Evolutionary conservation across 2,329 filamentous ascomycete species (phyloP), one percentile per base, ranked within the genome.

Genomic region (Zasmidium cellare): DNA sequence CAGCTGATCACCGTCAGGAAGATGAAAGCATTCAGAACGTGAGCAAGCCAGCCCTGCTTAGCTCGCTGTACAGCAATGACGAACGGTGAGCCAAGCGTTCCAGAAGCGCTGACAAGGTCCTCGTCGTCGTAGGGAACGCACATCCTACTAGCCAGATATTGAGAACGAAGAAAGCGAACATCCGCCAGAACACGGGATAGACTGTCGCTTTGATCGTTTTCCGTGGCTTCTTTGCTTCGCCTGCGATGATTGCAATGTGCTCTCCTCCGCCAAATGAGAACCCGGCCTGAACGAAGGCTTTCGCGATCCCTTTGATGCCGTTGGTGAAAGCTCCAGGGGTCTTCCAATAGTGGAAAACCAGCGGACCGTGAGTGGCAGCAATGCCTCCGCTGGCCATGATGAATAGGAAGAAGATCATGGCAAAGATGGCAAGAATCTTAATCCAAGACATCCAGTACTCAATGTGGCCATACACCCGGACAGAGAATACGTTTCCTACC

Each of bases 101-200:
- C 71, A 12, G 60, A 63, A 2, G 61, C 64, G 24, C 61, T 71
- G 25, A 68, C 57, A n/a, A 73, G 66, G 35, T 71, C 53, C 0
- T 46, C 45, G 31, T 74, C 71, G 47, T 72, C 41, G 18, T 59
- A 71, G 5, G 71, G 70, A 1, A 73, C 68, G 31, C 69, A 72
- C 71, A 73, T 72, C 71, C 72, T 9, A 74, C 70, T 0, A 74
- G 66, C 71, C 71, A 73, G 52, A 74, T 71, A 41, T 72, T 72
- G 7, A 73, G 61, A 14, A 73, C 66, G 51, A 72, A 73, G 51
- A 74, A 74, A 2, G 64, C 51, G 45, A 64, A 63, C 56, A 73
- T 73, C 46, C 71, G 69, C 68, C 67, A 72, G 53, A 72, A 73
- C 9, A 72, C 65, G 0, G 71, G 71, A 24, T 68, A 65, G 3